phyloP scores from a whole-genome alignment of 345 rosid genomes.

The Sisymbrium irio region DNA sequence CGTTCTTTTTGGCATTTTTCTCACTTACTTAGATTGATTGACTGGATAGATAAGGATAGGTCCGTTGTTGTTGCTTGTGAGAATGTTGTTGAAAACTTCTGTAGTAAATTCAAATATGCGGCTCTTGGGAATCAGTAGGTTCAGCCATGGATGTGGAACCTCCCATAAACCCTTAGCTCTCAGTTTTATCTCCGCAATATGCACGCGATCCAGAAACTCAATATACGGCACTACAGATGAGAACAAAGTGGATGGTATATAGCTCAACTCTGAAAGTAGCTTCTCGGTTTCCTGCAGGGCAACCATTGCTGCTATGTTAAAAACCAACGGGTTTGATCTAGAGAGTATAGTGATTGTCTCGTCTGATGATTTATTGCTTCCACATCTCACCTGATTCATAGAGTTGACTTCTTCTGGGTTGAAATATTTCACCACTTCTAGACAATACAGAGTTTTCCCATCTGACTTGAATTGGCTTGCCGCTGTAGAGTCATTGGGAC shows the following conservation, averaged over 20 bases:
- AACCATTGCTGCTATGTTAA: conserved; percentile 18
- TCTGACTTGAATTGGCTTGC: conserved; percentile 74
- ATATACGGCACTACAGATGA: conserved; percentile 64
- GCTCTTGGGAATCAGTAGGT: conserved; percentile 76
- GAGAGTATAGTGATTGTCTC: neutral
- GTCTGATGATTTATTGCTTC: neutral
- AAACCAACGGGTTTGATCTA: conserved; percentile 1
- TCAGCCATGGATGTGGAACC: conserved; percentile 96
- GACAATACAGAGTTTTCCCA: conserved; percentile 79
- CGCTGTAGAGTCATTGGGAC: conserved; percentile 60
- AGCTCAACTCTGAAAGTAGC: conserved; percentile 61
- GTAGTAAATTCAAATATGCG: conserved; percentile 51
- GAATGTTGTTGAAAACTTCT: conserved; percentile 65
- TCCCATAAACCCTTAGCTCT: conserved; percentile 84
- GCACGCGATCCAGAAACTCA: conserved; percentile 89
- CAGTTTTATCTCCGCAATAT: conserved; percentile 61
- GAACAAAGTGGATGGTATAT: conserved; percentile 70
- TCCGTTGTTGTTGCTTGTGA: conserved; percentile 65
- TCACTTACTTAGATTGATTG: conserved; percentile 70
- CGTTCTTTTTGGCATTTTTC: neutral
- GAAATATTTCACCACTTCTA: conserved; percentile 80
- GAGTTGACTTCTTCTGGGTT: conserved; percentile 46
- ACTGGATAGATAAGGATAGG: conserved; percentile 89
- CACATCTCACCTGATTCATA: conserved; percentile 49
- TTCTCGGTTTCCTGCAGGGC: conserved; percentile 52